These are phyloP conservation scores for Beauveria caledonica DNA, from an alignment of 2,329 filamentous ascomycete genomes.

Conservation along the genomic window DNA sequence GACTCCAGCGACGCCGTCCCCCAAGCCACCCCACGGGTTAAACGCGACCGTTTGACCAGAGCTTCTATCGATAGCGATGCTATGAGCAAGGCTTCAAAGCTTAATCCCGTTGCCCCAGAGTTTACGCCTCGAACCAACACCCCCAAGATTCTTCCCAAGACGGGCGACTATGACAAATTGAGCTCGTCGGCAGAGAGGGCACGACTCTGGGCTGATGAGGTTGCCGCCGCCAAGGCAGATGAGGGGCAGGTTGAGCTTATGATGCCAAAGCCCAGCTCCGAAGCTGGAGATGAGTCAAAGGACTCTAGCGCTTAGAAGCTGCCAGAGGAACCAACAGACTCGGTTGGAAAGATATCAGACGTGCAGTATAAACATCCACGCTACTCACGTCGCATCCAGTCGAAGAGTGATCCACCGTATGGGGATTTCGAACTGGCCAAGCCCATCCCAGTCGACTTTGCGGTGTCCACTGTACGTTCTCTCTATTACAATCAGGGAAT, in stretches of 20 bases:
- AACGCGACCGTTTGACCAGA: neutral
- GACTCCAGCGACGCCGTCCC: conserved; percentile 2
- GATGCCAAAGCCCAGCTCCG: neutral
- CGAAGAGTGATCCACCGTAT: conserved; percentile 37
- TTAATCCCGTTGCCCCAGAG: conserved; percentile 47
- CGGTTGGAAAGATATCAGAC: conserved; percentile 13
- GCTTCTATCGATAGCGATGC: conserved; percentile 4
- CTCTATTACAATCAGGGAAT: neutral
- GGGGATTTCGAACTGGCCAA: conserved; percentile 15
- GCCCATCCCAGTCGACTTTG: neutral
- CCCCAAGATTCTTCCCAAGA: neutral
- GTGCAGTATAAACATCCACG: conserved; percentile 25
- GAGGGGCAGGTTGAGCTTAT: neutral
- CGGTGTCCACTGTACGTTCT: conserved; percentile 1
- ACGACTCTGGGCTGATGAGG: conserved; percentile 24
- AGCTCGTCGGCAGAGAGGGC: conserved; percentile 8
- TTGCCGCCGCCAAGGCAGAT: conserved; percentile 19
- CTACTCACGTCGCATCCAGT: conserved; percentile 38
- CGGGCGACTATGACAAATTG: conserved; percentile 2
- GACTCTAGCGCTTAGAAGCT: conserved; percentile 16
- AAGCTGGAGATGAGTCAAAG: neutral
- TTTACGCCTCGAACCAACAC: conserved; percentile 39
- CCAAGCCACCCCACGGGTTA: conserved; percentile 22
- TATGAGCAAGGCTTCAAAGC: conserved; percentile 23
- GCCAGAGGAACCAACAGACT: conserved; percentile 15